These are phyloP conservation scores for Cystobasidium sp. DNA, from an alignment of 1,284 basidiomycete species.

Conservation along the genomic window DNA sequence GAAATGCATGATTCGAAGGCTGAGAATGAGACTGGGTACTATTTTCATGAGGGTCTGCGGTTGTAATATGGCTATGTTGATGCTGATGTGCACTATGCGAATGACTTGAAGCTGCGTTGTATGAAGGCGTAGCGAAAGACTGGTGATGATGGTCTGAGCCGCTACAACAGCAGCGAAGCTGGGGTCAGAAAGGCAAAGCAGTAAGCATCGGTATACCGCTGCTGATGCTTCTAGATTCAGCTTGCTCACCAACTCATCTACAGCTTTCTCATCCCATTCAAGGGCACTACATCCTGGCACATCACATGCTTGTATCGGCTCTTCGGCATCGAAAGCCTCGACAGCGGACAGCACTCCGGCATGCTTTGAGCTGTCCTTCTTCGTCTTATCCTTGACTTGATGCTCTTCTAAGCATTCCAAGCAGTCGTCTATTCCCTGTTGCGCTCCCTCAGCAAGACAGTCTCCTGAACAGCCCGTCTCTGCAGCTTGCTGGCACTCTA, in stretches of 20 bases:
- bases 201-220: background rate
- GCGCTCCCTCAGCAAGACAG: slow-evolving; percentile 2
- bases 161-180: slow-evolving; percentile 41
- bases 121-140: slow-evolving; percentile 27
- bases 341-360: background rate
- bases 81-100: background rate
- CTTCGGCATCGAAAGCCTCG: slow-evolving; percentile 27
- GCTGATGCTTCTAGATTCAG: background rate
- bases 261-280: slow-evolving; percentile 43
- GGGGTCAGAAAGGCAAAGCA: background rate
- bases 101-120: slow-evolving; percentile 1
- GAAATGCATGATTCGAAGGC: slow-evolving; percentile 1
- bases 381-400: background rate
- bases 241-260: slow-evolving; percentile 37
- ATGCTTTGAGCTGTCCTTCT: background rate
- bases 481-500: slow-evolving; percentile 22
- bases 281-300: slow-evolving; percentile 28
- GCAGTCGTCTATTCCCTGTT: background rate
- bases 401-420: slow-evolving; percentile 14
- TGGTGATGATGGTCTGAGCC: slow-evolving; percentile 21
- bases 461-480: slow-evolving; percentile 23
- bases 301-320: slow-evolving; percentile 28
- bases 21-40: background rate
- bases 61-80: background rate
- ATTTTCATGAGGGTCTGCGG: background rate